phyloP scores from a whole-genome alignment of 176 grass and related monocot species.

The Elymus sibiricus region DNA sequence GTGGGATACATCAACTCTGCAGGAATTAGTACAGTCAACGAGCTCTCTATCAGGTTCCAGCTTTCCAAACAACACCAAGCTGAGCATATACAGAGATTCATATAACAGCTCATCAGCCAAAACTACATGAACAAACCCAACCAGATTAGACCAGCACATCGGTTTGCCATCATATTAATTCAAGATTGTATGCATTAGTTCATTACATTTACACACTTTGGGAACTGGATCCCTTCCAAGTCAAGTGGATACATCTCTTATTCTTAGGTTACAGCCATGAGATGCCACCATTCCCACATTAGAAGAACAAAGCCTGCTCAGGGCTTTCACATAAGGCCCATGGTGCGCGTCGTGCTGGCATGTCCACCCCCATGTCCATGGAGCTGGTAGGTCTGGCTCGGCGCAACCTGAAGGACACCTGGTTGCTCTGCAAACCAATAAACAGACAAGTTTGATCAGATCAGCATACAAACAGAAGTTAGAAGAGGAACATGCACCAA shows the following conservation, averaged over 20 bases:
- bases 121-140: background rate
- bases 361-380: conserved; percentile 40
- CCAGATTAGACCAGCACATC: background rate
- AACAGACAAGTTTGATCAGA: background rate
- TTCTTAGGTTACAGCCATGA: conserved; percentile 20
- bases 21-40: background rate
- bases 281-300: background rate
- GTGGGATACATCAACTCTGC: background rate
- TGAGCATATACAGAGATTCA: background rate
- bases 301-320: background rate
- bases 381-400: conserved; percentile 57
- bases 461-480: background rate
- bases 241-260: conserved; percentile 12
- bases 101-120: background rate
- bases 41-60: background rate
- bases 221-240: background rate
- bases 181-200: background rate
- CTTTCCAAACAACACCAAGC: background rate
- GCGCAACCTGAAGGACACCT: conserved; percentile 73
- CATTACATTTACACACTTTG: conserved; percentile 20
- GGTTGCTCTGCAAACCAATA: conserved; percentile 60
- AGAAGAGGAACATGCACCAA: background rate
- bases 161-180: background rate
- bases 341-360: background rate
- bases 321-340: conserved; percentile 36